Conservation (phyloP, 441 rosid species). For the Gossypium armourianum region DNA sequence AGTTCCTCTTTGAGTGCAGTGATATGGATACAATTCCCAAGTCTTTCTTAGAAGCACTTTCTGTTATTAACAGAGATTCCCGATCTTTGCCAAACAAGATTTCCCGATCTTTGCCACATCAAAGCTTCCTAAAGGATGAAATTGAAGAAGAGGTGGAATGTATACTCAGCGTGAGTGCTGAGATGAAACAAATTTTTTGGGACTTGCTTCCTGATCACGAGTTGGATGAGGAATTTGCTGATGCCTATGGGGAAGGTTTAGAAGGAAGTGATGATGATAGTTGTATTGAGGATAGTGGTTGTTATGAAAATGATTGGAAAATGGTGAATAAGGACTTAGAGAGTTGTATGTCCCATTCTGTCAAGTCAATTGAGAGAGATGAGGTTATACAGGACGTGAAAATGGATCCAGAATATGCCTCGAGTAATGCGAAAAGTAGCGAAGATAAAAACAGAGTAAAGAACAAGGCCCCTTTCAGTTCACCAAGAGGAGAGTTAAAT, state of each 20-base stretch:
- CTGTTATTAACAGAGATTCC: conserved; percentile 41
- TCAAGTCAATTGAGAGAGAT: conserved; percentile 20
- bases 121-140: conserved; percentile 32
- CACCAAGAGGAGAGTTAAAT: not conserved
- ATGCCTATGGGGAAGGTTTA: conserved; percentile 65
- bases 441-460: not conserved
- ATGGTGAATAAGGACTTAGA: conserved; percentile 12
- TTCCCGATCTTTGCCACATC: conserved; percentile 23
- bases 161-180: conserved; percentile 55
- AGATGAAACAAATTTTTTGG: conserved; percentile 47
- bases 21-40: conserved; percentile 50
- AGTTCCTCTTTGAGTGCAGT: conserved; percentile 61
- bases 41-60: conserved; percentile 50
- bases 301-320: conserved; percentile 18
- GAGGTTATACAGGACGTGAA: not conserved
- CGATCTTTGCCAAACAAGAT: conserved; percentile 30
- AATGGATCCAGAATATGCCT: not conserved
- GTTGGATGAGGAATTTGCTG: conserved; percentile 44
- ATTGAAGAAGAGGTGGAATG: conserved; percentile 57
- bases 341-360: conserved; percentile 21
- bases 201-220: conserved; percentile 45
- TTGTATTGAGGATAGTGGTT: conserved; percentile 28
- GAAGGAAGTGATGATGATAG: conserved; percentile 52
- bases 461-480: not conserved
- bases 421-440: not conserved